Evolutionary conservation across 257 asterid genomes (phyloP).

Genomic region (Solanum habrochaites): DNA sequence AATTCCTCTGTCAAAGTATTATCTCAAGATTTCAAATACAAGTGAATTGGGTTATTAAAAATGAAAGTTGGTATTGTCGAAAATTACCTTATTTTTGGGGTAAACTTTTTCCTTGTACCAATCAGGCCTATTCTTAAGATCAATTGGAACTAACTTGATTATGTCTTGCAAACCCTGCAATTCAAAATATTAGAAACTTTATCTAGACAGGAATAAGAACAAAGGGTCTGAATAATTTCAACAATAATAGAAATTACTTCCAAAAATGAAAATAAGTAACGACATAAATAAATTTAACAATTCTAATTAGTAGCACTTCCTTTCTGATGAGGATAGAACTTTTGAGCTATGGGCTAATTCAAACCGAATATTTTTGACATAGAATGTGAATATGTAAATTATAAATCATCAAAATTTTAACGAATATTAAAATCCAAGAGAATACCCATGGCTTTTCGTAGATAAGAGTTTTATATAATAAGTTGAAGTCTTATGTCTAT

Average conservation of each 20-base stretch:
- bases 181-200: not conserved
- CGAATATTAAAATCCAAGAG: no score
- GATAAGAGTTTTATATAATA: no score
- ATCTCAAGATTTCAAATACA: no score
- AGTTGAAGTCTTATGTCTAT: no score
- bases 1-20: no score
- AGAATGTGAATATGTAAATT: no score
- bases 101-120: constrained; percentile 54
- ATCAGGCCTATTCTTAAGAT: constrained; percentile 21
- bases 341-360: not conserved
- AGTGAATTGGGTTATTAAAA: no score
- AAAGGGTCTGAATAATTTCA: not conserved
- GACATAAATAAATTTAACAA: not conserved
- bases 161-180: constrained; percentile 26
- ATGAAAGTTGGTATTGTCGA: no score
- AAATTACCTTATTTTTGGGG: constrained; percentile 20
- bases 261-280: not conserved
- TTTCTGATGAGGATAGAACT: not conserved
- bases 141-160: no score
- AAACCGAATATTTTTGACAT: not conserved
- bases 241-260: not conserved
- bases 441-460: no score
- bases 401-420: no score
- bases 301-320: not conserved
- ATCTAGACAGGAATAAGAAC: not conserved